Evolutionary conservation across 495 filamentous ascomycete genomes (phyloP).

Genomic region (Trichoderma asperelloides): DNA sequence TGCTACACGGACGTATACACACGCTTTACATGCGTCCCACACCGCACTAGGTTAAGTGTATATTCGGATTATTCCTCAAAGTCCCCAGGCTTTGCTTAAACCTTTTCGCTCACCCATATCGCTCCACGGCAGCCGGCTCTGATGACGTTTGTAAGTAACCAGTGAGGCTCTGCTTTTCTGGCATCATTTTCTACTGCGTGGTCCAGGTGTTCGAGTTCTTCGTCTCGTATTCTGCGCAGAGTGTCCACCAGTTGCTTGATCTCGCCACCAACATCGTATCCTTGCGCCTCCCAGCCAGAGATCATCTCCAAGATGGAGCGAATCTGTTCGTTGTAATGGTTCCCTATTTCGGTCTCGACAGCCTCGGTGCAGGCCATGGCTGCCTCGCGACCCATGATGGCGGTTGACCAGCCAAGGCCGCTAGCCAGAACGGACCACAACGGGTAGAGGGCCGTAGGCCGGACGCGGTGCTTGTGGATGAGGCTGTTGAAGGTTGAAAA

Average conservation of each 20-base stretch:
- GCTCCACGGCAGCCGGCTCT: constrained; percentile 79
- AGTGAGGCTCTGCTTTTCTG: constrained; percentile 79
- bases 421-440: constrained; percentile 80
- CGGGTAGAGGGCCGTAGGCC: constrained; percentile 90
- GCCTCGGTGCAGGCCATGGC: constrained; percentile 99
- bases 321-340: constrained; percentile 92
- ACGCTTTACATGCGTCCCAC: background rate
- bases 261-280: constrained; percentile 73
- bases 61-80: background rate
- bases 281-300: constrained; percentile 49
- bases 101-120: constrained; percentile 84
- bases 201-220: constrained; percentile 94
- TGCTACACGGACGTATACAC: background rate
- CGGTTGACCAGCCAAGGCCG: constrained; percentile 82
- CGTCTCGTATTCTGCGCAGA: constrained; percentile 80
- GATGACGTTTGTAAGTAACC: constrained; percentile 80
- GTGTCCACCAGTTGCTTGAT: constrained; percentile 61
- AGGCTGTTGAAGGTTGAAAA: constrained; percentile 77
- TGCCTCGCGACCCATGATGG: constrained; percentile 81
- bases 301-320: constrained; percentile 72
- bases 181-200: constrained; percentile 89
- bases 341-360: constrained; percentile 95
- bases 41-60: background rate
- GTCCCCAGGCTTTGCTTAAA: constrained; percentile 36
- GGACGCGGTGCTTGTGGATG: constrained; percentile 78